Evolutionary conservation across 73 alveolate genomes (phyloP), one percentile per base, ranked within the genome.

Genomic region (Tetrahymena borealis): DNA sequence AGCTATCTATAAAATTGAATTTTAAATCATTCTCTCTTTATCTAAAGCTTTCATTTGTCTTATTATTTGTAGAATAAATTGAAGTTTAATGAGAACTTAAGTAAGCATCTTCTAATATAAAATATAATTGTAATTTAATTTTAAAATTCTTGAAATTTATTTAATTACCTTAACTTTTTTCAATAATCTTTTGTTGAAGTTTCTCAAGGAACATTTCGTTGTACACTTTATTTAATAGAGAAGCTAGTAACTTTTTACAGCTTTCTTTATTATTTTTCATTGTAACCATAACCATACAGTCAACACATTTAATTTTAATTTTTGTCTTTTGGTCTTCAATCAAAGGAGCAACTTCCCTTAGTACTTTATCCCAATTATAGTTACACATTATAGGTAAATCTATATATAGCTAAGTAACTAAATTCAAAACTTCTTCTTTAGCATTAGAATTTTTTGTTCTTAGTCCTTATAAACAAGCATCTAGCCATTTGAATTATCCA

Each of bases 321-420:
- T 93, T 93, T 15, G 92, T 38, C 40, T 93, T 93, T 38, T 40
- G 39, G 33, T 93, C 95, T n/a, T 93, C 95, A 1, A 93, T 40
- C 24, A 93, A 39, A 28, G 95, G 93, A 93, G 95, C 95, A 36
- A 93, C 85, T 37, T 79, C 93, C 33, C 90, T 93, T 24, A 93
- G 18, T 40, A 90, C 91, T 41, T 41, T 38, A n/a, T 93, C 95
- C 32, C 40, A 92, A 42, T 93, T 32, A 24, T 93, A 15, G 18
- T 39, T 40, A n/a, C 90, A 90, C 95, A 79, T 40, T 33, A 85
- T 43, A 18, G 90, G 38, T 32, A 79, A 39, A 40, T 78, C 90
- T 24, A 32, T 12, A 24, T 38, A 42, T n/a, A 93, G 40, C n/a
- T 93, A 91, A 6, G 92, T 40, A 6, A 85, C 85, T 15, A 93